Evolutionary conservation across 805 yeast genomes (phyloP), one percentile per base, ranked within the genome.

Genomic region (Nakazawaea ishiwadae): DNA sequence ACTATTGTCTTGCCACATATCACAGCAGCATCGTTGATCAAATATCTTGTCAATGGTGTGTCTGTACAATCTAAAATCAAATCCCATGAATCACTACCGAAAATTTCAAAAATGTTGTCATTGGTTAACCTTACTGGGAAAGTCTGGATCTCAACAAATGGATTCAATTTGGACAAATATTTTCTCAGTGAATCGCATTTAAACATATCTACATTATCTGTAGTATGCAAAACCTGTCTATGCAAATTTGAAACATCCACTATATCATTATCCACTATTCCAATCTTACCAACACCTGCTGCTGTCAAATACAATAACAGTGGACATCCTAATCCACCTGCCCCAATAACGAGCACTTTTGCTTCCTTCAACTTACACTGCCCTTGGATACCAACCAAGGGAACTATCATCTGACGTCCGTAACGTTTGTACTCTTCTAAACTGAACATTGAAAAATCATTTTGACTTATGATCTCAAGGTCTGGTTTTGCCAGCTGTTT

Each of bases 321-420:
- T 0, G 99, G 97, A 50, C 95, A 83, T 0, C 99, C 98, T 5
- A 93, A 68, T 0, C 99, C 99, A 9, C 99, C 99, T 1, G 97
- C 97, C 1, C 99, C 99, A 6, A 93, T 71, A 0, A 93, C 90
- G 19, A 91, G 60, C 0, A 90, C 75, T 39, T 67, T 74, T 2
- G 91, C 44, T 0, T 59, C 49, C 48, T 79, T 81, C 35, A 93
- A 60, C 32, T 62, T 65, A 6, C 72, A 39, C 57, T 93, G 99
- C 2, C 79, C 71, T 1, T 60, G 44, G 3, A 63, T 39, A 1
- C 89, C 87, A 38, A 89, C 68, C 44, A 77, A 84, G 3, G 95
- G 93, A 2, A 93, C 96, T 19, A 90, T 79, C 91, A 93, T 84
- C 55, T 93, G 99, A 40, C 99, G 73, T 3, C 99, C 98, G 60